Base-by-base conservation (phyloP, 2,329 filamentous ascomycete species). In the Colletotrichum spinosum region DNA sequence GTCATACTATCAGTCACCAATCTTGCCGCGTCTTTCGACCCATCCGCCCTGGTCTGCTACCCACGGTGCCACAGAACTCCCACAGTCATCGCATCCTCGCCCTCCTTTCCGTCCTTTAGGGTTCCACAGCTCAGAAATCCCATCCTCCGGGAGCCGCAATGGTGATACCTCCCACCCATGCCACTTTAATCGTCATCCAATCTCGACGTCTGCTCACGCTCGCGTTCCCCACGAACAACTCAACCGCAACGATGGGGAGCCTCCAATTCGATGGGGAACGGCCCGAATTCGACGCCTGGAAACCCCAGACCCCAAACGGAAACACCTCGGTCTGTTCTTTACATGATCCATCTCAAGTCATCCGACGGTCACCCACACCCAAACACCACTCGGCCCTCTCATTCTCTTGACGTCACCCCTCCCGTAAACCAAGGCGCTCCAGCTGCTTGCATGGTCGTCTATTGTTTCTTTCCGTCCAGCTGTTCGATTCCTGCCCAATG, bases 261-360 rank as follows among this genome's bases (percentile, higher is more conserved):
- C 35, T 44, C 58, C 42, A 35, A 35, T 45, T 50, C 34, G 42
- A 63, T 66, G 58, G 58, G 52, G 58, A 65, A 49, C 63, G 63
- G 58, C 7, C 63, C 58, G 63, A 66, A 62, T 62, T 34, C 63
- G 55, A 45, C n/a, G 45, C 63, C 52, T 66, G 63, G 52, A 66
- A 59, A 66, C 52, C 52, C 63, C 63, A 53, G 52, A 55, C 17
- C 63, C 63, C 52, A 46, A 48, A 49, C 53, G 63, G 63, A 52
- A 48, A 39, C 53, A 66, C 59, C 42, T 66, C 63, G 63, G 63
- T 66, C 57, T 35, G 48, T 46, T 51, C 53, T 52, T 10, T 39
- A 4, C 25, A 25, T 25, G 25, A 25, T 49, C 46, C 63, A 39
- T 62, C 63, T 58, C 58, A 56, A 66, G 63, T 66, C 58, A 66